Evolutionary conservation across 1,284 basidiomycete species (phyloP).

Genomic region (Melampsora americana): DNA sequence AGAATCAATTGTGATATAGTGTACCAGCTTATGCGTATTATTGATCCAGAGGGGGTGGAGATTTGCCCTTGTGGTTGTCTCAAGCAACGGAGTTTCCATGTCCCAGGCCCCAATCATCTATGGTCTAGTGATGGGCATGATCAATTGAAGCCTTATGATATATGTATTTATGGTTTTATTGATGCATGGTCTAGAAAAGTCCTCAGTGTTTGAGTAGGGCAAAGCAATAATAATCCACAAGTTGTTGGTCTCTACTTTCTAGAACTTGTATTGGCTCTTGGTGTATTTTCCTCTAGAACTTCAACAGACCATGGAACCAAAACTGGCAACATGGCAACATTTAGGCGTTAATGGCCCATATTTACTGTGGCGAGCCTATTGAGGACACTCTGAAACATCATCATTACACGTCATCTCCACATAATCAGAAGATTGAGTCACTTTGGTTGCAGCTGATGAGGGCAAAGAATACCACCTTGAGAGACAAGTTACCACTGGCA

Average conservation of each 20-base stretch:
- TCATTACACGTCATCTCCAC: not conserved
- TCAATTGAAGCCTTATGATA: conserved; percentile 8
- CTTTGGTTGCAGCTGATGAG: not conserved
- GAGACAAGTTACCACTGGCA: not conserved
- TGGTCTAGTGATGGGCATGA: conserved; percentile 9
- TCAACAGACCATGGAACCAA: too few species aligned
- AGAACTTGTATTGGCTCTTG: not conserved
- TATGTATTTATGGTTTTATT: conserved; percentile 18
- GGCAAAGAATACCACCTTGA: too few species aligned
- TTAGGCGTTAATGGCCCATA: not conserved
- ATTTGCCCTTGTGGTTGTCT: not conserved
- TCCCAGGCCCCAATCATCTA: not conserved
- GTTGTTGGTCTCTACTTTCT: not conserved
- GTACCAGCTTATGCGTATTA: not conserved
- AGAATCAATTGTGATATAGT: not conserved
- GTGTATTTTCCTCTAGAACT: not conserved
- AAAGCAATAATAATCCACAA: not conserved
- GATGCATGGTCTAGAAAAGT: conserved; percentile 2
- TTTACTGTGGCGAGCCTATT: not conserved
- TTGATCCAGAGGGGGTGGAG: not conserved
- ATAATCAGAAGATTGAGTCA: not conserved
- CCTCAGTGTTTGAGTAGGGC: not conserved
- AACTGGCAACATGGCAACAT: not conserved
- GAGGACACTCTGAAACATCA: not conserved
- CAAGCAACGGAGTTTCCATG: not conserved